These are phyloP conservation scores for Hypomyces perniciosus DNA, from an alignment of 2,329 filamentous ascomycete genomes.

Conservation along the genomic window DNA sequence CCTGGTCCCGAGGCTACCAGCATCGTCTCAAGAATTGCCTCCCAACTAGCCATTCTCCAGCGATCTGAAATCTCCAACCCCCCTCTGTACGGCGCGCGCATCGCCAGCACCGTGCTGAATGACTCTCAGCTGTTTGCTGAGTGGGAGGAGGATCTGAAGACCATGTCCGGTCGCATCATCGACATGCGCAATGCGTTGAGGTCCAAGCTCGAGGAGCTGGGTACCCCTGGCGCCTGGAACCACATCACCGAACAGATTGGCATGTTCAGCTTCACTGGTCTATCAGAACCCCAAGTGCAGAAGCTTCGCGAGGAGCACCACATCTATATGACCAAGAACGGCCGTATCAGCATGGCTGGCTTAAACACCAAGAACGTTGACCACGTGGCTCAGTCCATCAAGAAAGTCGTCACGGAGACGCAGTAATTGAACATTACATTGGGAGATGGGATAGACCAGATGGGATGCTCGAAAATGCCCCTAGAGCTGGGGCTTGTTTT, in stretches of 20 bases:
- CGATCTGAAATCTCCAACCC: conserved; percentile 97
- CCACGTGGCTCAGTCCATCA: conserved; percentile 84
- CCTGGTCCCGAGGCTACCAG: conserved; percentile 61
- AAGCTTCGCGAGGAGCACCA: conserved; percentile 65
- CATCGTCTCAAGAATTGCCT: conserved; percentile 62
- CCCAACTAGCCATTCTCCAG: conserved; percentile 89
- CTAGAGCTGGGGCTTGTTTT: too few relatives aligned
- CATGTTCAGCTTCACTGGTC: conserved; percentile 95
- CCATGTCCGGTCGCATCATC: conserved; percentile 94
- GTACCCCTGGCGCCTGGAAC: conserved; percentile 87
- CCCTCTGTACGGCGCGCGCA: conserved; percentile 86
- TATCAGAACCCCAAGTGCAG: conserved; percentile 66
- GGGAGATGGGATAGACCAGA: conserved; percentile 20
- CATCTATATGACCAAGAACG: conserved; percentile 95
- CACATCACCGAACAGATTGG: conserved; percentile 98
- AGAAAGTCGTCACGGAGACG: conserved; percentile 61
- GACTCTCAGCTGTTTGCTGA: conserved; percentile 74
- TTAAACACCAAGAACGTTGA: conserved; percentile 88
- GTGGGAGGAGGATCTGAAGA: conserved; percentile 87
- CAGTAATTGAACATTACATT: conserved; percentile 21
- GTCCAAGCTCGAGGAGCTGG: conserved; percentile 72
- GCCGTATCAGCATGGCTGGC: conserved; percentile 97
- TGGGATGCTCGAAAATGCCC: too few relatives aligned
- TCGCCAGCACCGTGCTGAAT: conserved; percentile 80
- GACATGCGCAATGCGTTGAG: conserved; percentile 79